Percentiles rank a stretch among this genome's conserved stretches.
These are phyloP conservation scores for Eremochloa ophiuroides DNA, from an alignment of 176 grass and related monocot species.

Conservation along the genomic window DNA sequence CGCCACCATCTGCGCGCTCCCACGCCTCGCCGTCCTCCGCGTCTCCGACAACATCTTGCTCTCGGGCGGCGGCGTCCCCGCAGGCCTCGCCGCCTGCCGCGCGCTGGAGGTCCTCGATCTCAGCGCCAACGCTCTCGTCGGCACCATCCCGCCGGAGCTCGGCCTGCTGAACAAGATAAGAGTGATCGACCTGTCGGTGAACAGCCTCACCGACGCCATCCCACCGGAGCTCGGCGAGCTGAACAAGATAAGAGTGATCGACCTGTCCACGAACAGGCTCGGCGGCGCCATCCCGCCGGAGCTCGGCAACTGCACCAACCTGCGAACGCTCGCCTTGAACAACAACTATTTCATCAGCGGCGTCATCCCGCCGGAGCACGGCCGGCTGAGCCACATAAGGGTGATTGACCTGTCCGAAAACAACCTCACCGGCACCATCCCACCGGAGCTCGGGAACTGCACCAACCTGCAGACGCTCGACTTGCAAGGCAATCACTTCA, in stretches of 20 bases:
- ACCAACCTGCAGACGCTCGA: constrained; percentile 41
- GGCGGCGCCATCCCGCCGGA: constrained; percentile 51
- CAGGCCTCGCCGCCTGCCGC: constrained; percentile 36
- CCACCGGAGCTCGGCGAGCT: constrained; percentile 25
- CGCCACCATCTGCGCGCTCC: no score
- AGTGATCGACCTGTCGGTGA: constrained; percentile 31
- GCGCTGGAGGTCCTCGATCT: constrained; percentile 74
- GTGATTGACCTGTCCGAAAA: constrained; percentile 57
- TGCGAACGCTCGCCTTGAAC: no score
- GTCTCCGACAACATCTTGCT: no score
- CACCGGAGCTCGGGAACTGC: constrained; percentile 43
- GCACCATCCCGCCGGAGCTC: constrained; percentile 33
- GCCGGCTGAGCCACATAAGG: no score
- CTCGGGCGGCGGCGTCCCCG: constrained; percentile 35
- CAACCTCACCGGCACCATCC: constrained; percentile 37
- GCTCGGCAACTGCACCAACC: constrained; percentile 72
- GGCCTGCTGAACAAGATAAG: no score
- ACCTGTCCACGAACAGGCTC: no score
- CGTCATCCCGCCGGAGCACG: constrained; percentile 48
- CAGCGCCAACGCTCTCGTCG: constrained; percentile 57
- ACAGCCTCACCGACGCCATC: constrained; percentile 68
- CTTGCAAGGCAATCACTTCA: constrained; percentile 34
- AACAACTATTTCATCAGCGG: no score
- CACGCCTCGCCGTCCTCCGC: no score
- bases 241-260: no score